Percentiles rank a stretch among this genome's conserved stretches.
Conservation (phyloP, 1,284 basidiomycete species). For the Trichosporon asahii region DNA sequence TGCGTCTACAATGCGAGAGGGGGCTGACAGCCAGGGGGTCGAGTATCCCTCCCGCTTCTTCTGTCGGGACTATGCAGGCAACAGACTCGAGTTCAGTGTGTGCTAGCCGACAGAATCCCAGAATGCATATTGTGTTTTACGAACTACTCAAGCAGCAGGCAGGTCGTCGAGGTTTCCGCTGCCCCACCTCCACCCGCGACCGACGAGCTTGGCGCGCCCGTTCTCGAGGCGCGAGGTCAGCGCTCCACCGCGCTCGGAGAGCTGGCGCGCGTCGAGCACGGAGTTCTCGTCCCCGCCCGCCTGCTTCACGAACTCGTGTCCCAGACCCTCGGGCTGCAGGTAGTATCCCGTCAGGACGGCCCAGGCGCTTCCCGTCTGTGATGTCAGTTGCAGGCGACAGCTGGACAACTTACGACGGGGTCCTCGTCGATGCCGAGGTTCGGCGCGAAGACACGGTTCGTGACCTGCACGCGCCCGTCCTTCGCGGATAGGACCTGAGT, state of each 20-base stretch:
- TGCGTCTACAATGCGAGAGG: slow-evolving; percentile 14
- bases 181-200: slow-evolving; percentile 18
- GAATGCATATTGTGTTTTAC: not conserved
- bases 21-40: slow-evolving; percentile 31
- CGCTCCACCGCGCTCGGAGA: slow-evolving; percentile 17
- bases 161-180: slow-evolving; percentile 19
- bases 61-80: slow-evolving; percentile 46
- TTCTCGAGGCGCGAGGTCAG: slow-evolving; percentile 14
- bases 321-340: slow-evolving; percentile 18
- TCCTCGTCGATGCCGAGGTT: slow-evolving; percentile 41
- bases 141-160: not conserved
- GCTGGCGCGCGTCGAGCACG: slow-evolving; percentile 17
- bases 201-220: slow-evolving; percentile 18
- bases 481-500: slow-evolving; percentile 28
- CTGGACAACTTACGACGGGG: slow-evolving; percentile 36
- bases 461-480: slow-evolving; percentile 7
- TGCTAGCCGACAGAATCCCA: not conserved
- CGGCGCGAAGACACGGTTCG: slow-evolving; percentile 35
- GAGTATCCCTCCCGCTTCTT: slow-evolving; percentile 50
- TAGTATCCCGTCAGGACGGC: slow-evolving; percentile 39
- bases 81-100: slow-evolving; percentile 44
- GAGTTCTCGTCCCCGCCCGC: not conserved
- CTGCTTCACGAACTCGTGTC: not conserved
- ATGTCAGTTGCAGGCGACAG: not conserved
- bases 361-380: slow-evolving; percentile 40